Percentiles rank a stretch among this genome's conserved stretches.
Conservation (phyloP, 2,329 filamentous ascomycete species). For the Teratosphaeria viscida region DNA sequence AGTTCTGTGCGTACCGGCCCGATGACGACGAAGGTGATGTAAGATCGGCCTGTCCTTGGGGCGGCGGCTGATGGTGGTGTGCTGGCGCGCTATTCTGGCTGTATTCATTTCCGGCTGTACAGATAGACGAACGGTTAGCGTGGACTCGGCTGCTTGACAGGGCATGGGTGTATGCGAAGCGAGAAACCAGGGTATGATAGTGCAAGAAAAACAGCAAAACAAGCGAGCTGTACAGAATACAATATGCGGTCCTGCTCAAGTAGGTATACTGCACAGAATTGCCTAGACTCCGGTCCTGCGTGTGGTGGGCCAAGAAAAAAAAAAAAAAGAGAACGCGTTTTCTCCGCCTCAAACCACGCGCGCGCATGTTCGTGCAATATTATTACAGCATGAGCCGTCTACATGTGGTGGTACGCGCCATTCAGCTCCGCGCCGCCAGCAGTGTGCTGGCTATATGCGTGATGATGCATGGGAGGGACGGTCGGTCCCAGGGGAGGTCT, state of each 20-base stretch:
- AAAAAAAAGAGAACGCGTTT: neutral
- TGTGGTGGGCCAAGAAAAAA: neutral
- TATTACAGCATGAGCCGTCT: constrained; percentile 34
- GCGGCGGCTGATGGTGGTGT: constrained; percentile 56
- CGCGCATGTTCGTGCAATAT: constrained; percentile 2
- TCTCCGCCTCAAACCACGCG: neutral
- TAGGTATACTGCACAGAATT: constrained; percentile 14
- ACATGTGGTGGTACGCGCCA: constrained; percentile 98
- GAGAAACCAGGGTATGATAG: constrained; percentile 13
- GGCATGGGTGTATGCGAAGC: constrained; percentile 20
- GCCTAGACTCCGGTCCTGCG: neutral
- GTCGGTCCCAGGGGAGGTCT: constrained; percentile 47
- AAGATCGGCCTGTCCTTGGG: constrained; percentile 41
- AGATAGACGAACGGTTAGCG: constrained; percentile 33
- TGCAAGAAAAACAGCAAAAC: constrained; percentile 15
- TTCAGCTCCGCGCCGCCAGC: constrained; percentile 66
- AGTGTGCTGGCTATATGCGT: constrained; percentile 61
- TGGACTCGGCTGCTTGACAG: constrained; percentile 17
- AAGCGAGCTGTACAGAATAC: constrained; percentile 15
- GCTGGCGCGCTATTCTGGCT: constrained; percentile 50
- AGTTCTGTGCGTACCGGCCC: constrained; percentile 63
- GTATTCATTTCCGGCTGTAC: constrained; percentile 47
- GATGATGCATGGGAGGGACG: constrained; percentile 50
- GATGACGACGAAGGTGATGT: constrained; percentile 49
- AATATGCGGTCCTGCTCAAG: constrained; percentile 12